Evolutionary conservation across 805 yeast species (phyloP).

Genomic region (Lipomyces kockii): DNA sequence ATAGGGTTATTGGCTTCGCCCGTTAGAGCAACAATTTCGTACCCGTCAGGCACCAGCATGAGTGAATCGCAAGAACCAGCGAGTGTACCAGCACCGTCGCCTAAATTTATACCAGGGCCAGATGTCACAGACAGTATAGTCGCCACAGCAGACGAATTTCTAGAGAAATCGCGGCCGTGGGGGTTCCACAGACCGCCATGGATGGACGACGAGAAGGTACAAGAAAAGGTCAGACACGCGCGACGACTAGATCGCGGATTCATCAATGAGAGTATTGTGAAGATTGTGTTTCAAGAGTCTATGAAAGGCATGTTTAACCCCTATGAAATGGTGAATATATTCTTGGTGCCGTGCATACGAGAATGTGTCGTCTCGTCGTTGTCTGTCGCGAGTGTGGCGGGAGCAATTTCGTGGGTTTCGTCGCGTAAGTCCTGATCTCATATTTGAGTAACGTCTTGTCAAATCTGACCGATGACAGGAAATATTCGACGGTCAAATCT

Average conservation of each 20-base stretch:
- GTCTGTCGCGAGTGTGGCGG: constrained; percentile 16
- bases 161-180: constrained; percentile 2
- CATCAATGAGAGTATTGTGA: constrained; percentile 7
- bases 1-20: not conserved
- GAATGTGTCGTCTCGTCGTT: constrained; percentile 20
- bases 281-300: constrained; percentile 20
- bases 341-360: constrained; percentile 22
- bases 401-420: constrained; percentile 18
- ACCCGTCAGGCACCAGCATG: not conserved
- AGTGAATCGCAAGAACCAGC: not conserved
- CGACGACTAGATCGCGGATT: constrained; percentile 17
- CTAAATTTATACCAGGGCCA: not conserved
- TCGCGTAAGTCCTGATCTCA: constrained; percentile 4
- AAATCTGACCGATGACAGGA: constrained; percentile 5
- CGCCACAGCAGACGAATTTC: not conserved
- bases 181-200: constrained; percentile 18
- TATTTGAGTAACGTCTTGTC: not conserved
- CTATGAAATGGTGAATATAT: constrained; percentile 25
- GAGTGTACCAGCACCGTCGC: not conserved
- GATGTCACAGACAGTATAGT: constrained; percentile 1
- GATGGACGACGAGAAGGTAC: constrained; percentile 14
- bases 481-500: constrained; percentile 15
- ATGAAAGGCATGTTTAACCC: constrained; percentile 15
- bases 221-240: constrained; percentile 8
- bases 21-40: not conserved